phyloP scores from a whole-genome alignment of 2,329 filamentous ascomycete species.

The Lachnellula willkommii region DNA sequence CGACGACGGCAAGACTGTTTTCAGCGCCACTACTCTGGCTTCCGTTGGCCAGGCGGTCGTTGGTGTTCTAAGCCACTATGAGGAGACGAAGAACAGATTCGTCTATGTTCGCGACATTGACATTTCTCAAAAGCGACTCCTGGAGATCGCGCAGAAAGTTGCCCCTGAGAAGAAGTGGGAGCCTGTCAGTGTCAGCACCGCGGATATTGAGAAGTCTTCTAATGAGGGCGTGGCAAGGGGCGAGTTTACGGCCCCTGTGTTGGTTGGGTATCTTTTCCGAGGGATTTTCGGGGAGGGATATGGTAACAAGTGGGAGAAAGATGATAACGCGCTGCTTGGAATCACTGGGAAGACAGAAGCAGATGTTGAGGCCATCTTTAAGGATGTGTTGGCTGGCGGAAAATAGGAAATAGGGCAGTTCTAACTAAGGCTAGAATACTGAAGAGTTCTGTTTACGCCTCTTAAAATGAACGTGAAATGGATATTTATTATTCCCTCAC shows the following conservation, averaged over 20 bases:
- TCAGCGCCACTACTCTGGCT: constrained; percentile 44
- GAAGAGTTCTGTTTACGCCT: too few species aligned
- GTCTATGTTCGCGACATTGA: constrained; percentile 43
- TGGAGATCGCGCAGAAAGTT: constrained; percentile 32
- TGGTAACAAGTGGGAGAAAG: constrained; percentile 32
- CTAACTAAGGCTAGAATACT: too few species aligned
- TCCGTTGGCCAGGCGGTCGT: constrained; percentile 45
- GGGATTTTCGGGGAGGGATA: constrained; percentile 33
- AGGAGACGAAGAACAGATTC: constrained; percentile 48
- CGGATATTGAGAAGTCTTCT: constrained; percentile 15
- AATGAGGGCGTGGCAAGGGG: constrained; percentile 23
- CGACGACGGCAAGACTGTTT: constrained; percentile 45
- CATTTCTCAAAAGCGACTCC: constrained; percentile 40
- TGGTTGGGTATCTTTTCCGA: constrained; percentile 32
- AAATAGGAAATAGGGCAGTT: neutral
- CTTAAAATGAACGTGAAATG: too few species aligned
- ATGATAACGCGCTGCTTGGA: constrained; percentile 40
- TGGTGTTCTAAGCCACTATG: constrained; percentile 42
- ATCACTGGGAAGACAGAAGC: constrained; percentile 38
- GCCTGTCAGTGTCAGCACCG: constrained; percentile 10
- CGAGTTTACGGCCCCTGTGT: constrained; percentile 27
- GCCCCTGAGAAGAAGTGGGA: constrained; percentile 29
- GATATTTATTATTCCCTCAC: too few species aligned
- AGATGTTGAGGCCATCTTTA: constrained; percentile 34
- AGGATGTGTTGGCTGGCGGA: constrained; percentile 5